Evolutionary conservation across 2,329 filamentous ascomycete genomes (phyloP).

Genomic region (Talaromyces sp.): DNA sequence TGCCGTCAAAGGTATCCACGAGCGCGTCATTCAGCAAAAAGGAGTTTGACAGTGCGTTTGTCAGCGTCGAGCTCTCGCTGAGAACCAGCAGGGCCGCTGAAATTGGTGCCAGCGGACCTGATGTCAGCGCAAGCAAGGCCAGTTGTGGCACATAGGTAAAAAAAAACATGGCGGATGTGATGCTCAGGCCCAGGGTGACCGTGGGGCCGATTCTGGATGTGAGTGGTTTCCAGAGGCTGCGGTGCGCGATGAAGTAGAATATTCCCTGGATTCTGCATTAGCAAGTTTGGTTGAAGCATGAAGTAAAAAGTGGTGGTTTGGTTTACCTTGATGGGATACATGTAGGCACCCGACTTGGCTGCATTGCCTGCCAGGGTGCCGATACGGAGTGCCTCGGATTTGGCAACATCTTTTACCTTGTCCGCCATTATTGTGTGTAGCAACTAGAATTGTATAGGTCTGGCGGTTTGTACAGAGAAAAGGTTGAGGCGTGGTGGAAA

Average conservation of each 20-base stretch:
- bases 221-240: constrained; percentile 56
- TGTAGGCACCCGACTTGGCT: constrained; percentile 69
- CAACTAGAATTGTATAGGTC: background rate
- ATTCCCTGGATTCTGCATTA: constrained; percentile 43
- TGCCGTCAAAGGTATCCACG: constrained; percentile 83
- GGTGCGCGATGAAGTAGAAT: constrained; percentile 55
- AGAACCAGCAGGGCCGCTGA: constrained; percentile 57
- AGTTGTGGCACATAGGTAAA: constrained; percentile 84
- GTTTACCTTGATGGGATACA: constrained; percentile 73
- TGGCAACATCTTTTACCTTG: constrained; percentile 53
- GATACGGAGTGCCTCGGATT: constrained; percentile 68
- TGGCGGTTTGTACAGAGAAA: background rate
- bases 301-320: background rate
- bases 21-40: constrained; percentile 73
- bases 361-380: constrained; percentile 63
- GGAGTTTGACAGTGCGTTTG: constrained; percentile 54
- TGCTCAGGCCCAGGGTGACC: constrained; percentile 64
- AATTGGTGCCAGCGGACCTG: constrained; percentile 63
- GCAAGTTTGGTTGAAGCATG: background rate
- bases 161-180: constrained; percentile 78
- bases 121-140: constrained; percentile 75
- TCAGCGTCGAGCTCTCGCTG: constrained; percentile 52
- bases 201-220: constrained; percentile 56
- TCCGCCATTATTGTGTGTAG: constrained; percentile 33
- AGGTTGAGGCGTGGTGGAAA: background rate